A percentile compares a stretch with the other conserved stretches of the same genome.
Evolutionary conservation across 768 basidiomycete genomes (phyloP).

Genomic region (Xerocomellus amylosporus): DNA sequence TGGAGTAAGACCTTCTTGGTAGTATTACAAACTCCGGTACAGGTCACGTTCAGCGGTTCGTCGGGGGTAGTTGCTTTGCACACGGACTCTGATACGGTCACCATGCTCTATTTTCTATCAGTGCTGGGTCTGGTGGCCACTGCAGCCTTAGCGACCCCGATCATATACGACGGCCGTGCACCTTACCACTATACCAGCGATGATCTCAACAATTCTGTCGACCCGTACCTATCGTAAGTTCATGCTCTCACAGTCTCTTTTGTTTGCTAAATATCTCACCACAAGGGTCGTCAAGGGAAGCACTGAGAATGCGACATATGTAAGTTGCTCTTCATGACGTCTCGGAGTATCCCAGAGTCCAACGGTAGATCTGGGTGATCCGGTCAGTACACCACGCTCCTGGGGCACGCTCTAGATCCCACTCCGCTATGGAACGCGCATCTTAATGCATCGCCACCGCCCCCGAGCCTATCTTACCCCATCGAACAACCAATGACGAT

Average conservation of each 20-base stretch:
- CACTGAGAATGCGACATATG: conserved; percentile 45
- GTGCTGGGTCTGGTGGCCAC: background rate
- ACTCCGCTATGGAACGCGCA: conserved; percentile 50
- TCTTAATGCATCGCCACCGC: background rate
- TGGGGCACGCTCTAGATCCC: conserved; percentile 36
- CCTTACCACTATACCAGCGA: conserved; percentile 41
- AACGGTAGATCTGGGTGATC: background rate
- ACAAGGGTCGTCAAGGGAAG: conserved; percentile 53
- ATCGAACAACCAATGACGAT: conserved; percentile 51
- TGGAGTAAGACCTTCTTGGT: no score
- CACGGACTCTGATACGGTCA: background rate
- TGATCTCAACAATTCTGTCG: conserved; percentile 45
- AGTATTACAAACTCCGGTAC: no score
- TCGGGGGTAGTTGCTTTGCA: no score
- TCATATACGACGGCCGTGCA: conserved; percentile 56
- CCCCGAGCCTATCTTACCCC: conserved; percentile 20
- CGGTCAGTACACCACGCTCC: conserved; percentile 43
- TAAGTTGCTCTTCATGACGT: conserved; percentile 16
- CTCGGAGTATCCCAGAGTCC: background rate
- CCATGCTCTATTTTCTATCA: background rate
- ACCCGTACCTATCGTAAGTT: conserved; percentile 55
- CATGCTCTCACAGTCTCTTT: background rate
- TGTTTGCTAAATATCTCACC: background rate
- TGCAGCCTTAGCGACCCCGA: conserved; percentile 23
- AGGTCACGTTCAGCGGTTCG: no score